These are phyloP conservation scores for Effrenium voratum DNA, from an alignment of 73 alveolate species.

Conservation along the genomic window DNA sequence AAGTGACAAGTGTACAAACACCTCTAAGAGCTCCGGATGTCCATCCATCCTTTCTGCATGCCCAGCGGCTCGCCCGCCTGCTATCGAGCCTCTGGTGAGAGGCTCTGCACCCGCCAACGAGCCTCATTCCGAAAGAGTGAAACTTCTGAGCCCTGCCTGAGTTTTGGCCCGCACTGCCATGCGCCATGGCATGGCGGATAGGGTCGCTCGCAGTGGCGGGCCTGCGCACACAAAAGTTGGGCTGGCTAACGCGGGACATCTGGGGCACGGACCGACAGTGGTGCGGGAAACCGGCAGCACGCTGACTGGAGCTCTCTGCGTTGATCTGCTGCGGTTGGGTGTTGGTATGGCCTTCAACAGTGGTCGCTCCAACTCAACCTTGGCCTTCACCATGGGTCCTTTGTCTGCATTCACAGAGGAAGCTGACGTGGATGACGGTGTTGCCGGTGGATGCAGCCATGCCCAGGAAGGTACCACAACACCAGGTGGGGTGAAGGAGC, in stretches of 20 bases:
- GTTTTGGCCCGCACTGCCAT: neutral
- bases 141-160: neutral
- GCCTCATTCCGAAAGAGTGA: neutral
- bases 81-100: constrained; percentile 45
- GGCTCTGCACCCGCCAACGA: constrained; percentile 49
- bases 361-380: neutral
- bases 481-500: constrained; percentile 75
- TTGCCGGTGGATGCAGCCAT: constrained; percentile 32
- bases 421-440: no score
- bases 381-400: no score
- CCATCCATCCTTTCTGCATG: no score
- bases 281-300: neutral
- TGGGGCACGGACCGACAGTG: neutral
- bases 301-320: constrained; percentile 15
- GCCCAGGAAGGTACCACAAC: constrained; percentile 92
- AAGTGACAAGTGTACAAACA: no score
- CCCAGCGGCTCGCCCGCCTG: no score
- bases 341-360: constrained; percentile 13
- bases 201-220: constrained; percentile 56
- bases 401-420: no score
- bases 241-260: neutral
- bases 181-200: constrained; percentile 40
- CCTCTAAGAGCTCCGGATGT: no score
- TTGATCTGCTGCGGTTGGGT: constrained; percentile 37
- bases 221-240: neutral